Evolutionary conservation across 2,329 filamentous ascomycete species (phyloP), one percentile per base, ranked within the genome.

Genomic region (Colletotrichum lentis): DNA sequence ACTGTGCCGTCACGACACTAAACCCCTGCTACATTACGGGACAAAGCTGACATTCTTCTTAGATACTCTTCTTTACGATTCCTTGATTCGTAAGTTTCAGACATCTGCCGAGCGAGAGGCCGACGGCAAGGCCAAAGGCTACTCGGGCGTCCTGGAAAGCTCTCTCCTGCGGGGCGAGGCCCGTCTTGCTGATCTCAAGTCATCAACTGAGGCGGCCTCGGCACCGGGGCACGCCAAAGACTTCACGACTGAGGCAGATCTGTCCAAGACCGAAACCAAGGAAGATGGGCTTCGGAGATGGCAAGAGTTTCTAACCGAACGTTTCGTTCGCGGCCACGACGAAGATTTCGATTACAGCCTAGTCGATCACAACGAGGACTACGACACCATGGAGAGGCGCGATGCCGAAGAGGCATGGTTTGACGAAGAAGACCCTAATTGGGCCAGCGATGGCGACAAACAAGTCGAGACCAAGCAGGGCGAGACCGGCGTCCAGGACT

Each of bases 41-140:
- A 54, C 41, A 8, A 27, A 22, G 41, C 41, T 56, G 18, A 57
- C 37, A 50, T 5, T 44, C 18, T 60, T 47, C 2, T 12, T 65
- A 85, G 92, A 96, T 78, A 93, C 93, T 1, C 81, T 95, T 10
- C 85, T 96, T 39, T 97, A 97, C 81, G 92, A 96, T 77, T 86
- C 88, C 61, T 84, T 96, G 27, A 86, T 97, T 69, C 88, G 92
- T 60, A 88, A 88, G 59, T 94, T 94, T 76, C 92, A 94, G 71
- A 90, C 89, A 1, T 80, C 89, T 3, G 82, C 84, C 4, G 93
- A 97, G 79, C 88, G 92, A 61, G 88, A 93, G 75, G 85, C 85
- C 7, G 92, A 95, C 73, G 91, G 90, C 10, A 87, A 87, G 50
- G 80, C 82, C 10, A 93, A 93, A 75, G 93, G 93, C 12, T 96